These are phyloP conservation scores for Leptomonas pyrrhocoris DNA, from an alignment of 208 protist species.

Conservation along the genomic window DNA sequence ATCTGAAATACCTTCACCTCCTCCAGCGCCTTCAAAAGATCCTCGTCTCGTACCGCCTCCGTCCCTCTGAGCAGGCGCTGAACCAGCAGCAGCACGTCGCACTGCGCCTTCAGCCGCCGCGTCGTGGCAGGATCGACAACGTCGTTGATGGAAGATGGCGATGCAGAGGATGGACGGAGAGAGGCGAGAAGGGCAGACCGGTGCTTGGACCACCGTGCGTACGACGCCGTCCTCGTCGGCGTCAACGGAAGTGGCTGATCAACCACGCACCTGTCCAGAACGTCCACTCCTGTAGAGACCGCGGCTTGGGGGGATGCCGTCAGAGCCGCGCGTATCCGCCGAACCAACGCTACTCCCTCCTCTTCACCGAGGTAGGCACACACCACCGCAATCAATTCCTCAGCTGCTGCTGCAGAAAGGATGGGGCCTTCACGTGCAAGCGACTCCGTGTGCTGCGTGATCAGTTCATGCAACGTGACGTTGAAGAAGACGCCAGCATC, in stretches of 20 bases:
- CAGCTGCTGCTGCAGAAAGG: slow-evolving; percentile 8
- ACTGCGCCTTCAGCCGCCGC: slow-evolving; percentile 1
- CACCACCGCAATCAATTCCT: slow-evolving; percentile 22
- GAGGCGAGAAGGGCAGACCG: slow-evolving; percentile 8
- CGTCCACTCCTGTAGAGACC: not conserved
- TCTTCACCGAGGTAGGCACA: slow-evolving; percentile 24
- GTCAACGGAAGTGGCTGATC: slow-evolving; percentile 24
- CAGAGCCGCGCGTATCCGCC: slow-evolving; percentile 7
- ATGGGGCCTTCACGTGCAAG: not conserved
- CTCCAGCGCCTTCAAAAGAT: slow-evolving; percentile 25
- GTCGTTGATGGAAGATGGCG: not conserved
- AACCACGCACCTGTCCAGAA: slow-evolving; percentile 19
- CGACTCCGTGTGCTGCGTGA: slow-evolving; percentile 6
- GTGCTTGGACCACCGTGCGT: slow-evolving; percentile 21
- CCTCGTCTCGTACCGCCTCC: slow-evolving; percentile 12
- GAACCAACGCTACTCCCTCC: slow-evolving; percentile 8
- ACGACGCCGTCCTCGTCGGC: slow-evolving; percentile 8
- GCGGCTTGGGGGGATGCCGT: not conserved
- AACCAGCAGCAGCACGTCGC: slow-evolving; percentile 13
- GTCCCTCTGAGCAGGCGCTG: slow-evolving; percentile 19
- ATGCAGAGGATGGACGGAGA: not conserved
- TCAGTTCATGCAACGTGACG: slow-evolving; percentile 20
- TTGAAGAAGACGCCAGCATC: slow-evolving; percentile 30
- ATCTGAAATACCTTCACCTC: slow-evolving; percentile 16
- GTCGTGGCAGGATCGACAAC: not conserved